Evolutionary conservation across 2,329 filamentous ascomycete species (phyloP).

Genomic region (Colletotrichum incanum): DNA sequence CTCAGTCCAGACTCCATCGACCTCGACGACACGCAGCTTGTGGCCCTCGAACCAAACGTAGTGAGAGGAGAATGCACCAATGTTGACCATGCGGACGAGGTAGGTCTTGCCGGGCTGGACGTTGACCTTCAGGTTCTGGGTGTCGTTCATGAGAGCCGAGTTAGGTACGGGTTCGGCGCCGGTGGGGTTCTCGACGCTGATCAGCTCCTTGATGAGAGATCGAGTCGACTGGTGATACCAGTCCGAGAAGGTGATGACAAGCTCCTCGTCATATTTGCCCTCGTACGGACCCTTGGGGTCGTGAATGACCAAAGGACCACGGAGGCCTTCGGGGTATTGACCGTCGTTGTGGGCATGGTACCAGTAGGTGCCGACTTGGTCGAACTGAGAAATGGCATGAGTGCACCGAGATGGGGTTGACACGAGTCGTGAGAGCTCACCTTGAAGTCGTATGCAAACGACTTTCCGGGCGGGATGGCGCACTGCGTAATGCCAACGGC

Average conservation of each 20-base stretch:
- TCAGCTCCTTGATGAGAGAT: slow-evolving; percentile 61
- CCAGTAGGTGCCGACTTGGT: slow-evolving; percentile 64
- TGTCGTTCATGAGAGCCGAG: slow-evolving; percentile 68
- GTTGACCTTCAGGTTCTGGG: slow-evolving; percentile 58
- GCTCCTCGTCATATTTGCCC: slow-evolving; percentile 66
- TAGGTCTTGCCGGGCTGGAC: slow-evolving; percentile 67
- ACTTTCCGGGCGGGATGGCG: slow-evolving; percentile 65
- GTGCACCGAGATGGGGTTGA: neutral
- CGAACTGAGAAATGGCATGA: slow-evolving; percentile 31
- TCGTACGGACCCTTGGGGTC: slow-evolving; percentile 66
- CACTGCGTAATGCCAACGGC: slow-evolving; percentile 71
- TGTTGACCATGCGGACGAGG: slow-evolving; percentile 67
- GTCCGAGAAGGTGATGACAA: slow-evolving; percentile 71
- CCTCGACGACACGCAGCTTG: slow-evolving; percentile 62
- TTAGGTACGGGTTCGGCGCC: slow-evolving; percentile 71
- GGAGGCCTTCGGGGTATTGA: slow-evolving; percentile 73
- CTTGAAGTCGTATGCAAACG: slow-evolving; percentile 72
- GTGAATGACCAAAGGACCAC: slow-evolving; percentile 70
- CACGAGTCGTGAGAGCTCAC: slow-evolving; percentile 52
- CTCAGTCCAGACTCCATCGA: slow-evolving; percentile 67
- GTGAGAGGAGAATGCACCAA: slow-evolving; percentile 67
- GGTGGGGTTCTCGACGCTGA: slow-evolving; percentile 62
- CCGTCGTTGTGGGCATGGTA: slow-evolving; percentile 66
- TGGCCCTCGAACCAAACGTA: slow-evolving; percentile 64
- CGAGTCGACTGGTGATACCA: slow-evolving; percentile 74